Evolutionary conservation across 2,329 filamentous ascomycete species (phyloP).

Genomic region (Didymella segeticola): DNA sequence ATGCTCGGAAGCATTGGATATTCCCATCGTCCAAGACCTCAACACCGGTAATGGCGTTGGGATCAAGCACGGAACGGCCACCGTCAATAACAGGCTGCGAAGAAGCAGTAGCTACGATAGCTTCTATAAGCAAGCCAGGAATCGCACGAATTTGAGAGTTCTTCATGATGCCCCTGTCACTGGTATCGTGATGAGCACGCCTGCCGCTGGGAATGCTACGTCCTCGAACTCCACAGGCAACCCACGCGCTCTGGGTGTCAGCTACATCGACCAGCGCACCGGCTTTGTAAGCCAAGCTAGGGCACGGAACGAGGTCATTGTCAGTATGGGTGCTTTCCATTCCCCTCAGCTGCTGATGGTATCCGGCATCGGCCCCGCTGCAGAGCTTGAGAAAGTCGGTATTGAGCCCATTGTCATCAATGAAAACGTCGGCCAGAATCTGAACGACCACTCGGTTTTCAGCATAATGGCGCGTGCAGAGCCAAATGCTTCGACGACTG

Average conservation of each 20-base stretch:
- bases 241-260: slow-evolving; percentile 34
- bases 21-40: slow-evolving; percentile 44
- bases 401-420: slow-evolving; percentile 37
- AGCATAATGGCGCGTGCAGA: slow-evolving; percentile 37
- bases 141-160: slow-evolving; percentile 39
- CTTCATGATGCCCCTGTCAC: slow-evolving; percentile 38
- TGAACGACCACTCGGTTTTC: slow-evolving; percentile 34
- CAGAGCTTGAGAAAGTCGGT: slow-evolving; percentile 27
- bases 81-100: slow-evolving; percentile 25
- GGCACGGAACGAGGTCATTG: slow-evolving; percentile 38
- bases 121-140: slow-evolving; percentile 25
- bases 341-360: slow-evolving; percentile 51
- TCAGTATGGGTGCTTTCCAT: slow-evolving; percentile 44
- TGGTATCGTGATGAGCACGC: slow-evolving; percentile 28
- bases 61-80: slow-evolving; percentile 42
- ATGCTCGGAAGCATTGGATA: slow-evolving; percentile 33
- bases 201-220: not conserved
- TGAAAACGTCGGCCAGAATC: slow-evolving; percentile 38
- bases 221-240: slow-evolving; percentile 8
- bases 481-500: slow-evolving; percentile 28
- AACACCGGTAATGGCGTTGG: slow-evolving; percentile 40
- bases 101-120: slow-evolving; percentile 42
- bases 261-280: slow-evolving; percentile 34
- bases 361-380: slow-evolving; percentile 46
- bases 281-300: slow-evolving; percentile 34